Percentiles rank a stretch among this genome's conserved stretches.
Evolutionary conservation across 345 rosid genomes (phyloP).

Genomic region (Corchorus olitorius): DNA sequence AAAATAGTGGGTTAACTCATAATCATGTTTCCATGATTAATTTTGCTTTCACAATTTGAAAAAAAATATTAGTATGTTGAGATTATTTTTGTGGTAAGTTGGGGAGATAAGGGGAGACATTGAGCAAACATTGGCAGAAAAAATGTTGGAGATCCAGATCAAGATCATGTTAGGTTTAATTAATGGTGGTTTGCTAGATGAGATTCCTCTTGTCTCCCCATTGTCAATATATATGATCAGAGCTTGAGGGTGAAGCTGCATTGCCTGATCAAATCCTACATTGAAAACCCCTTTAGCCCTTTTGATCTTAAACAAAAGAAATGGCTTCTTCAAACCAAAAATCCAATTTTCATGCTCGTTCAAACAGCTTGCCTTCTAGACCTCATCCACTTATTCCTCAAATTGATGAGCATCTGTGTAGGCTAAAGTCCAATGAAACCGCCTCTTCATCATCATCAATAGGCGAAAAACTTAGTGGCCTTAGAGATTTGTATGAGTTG

Average conservation of each 20-base stretch:
- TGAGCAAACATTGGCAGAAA: slow-evolving; percentile 8
- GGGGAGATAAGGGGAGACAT: not conserved
- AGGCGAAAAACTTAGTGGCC: slow-evolving; percentile 6
- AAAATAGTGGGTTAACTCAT: not conserved
- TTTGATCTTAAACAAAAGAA: not conserved
- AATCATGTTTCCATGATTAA: not conserved
- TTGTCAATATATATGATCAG: not conserved
- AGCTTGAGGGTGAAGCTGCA: not conserved
- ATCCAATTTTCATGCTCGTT: slow-evolving; percentile 28
- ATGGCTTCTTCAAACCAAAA: slow-evolving; percentile 25
- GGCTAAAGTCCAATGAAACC: slow-evolving; percentile 28
- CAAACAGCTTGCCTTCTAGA: slow-evolving; percentile 42
- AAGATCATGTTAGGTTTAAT: not conserved
- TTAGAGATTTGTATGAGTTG: slow-evolving; percentile 30
- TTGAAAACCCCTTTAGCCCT: not conserved
- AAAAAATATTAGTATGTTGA: not conserved
- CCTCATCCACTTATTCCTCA: slow-evolving; percentile 35
- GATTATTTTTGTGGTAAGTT: not conserved
- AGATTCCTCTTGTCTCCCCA: not conserved
- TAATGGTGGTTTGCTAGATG: not conserved
- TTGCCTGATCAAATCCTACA: slow-evolving; percentile 10
- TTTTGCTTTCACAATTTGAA: not conserved
- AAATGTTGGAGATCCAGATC: slow-evolving; percentile 1
- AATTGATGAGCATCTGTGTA: slow-evolving; percentile 32
- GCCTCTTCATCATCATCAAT: slow-evolving; percentile 24